Conservation (phyloP, 257 asterid species). For the Solanum ossicruentum region DNA sequence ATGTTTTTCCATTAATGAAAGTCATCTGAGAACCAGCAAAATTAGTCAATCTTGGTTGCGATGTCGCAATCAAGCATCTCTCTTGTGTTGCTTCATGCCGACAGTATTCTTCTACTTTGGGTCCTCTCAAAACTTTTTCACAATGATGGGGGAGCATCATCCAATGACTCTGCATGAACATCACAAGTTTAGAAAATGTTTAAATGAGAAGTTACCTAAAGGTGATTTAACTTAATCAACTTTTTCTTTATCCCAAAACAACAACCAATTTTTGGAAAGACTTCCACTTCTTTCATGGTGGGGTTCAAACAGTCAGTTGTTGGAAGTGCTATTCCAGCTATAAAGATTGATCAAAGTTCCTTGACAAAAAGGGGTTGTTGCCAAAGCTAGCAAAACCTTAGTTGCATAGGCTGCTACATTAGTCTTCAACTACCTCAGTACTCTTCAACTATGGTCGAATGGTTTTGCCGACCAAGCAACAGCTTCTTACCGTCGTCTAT, state of each 20-base stretch:
- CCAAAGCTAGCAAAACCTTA: background rate
- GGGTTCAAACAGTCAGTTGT: constrained; percentile 9
- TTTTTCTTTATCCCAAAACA: constrained; percentile 20
- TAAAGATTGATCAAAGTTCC: background rate
- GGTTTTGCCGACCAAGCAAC: constrained; percentile 1
- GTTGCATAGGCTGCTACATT: constrained; percentile 6
- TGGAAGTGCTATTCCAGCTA: constrained; percentile 15
- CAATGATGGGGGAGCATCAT: constrained; percentile 36
- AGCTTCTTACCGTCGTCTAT: constrained; percentile 12
- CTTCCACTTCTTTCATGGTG: constrained; percentile 24
- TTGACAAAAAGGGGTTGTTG: constrained; percentile 1
- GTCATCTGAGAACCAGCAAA: constrained; percentile 11
- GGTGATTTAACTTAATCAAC: constrained; percentile 8
- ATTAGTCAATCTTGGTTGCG: constrained; percentile 24
- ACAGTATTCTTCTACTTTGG: constrained; percentile 32
- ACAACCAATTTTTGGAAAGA: constrained; percentile 23
- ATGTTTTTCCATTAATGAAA: constrained; percentile 10
- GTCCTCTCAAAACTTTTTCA: constrained; percentile 34
- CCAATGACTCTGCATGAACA: constrained; percentile 29
- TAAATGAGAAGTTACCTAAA: constrained; percentile 20
- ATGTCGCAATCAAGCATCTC: constrained; percentile 48
- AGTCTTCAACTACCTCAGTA: constrained; percentile 1
- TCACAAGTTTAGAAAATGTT: constrained; percentile 23
- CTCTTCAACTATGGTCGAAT: background rate
- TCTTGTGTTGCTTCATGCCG: constrained; percentile 34